Base-by-base conservation (phyloP, 2,329 filamentous ascomycete genomes). In the Colletotrichum incanum region DNA sequence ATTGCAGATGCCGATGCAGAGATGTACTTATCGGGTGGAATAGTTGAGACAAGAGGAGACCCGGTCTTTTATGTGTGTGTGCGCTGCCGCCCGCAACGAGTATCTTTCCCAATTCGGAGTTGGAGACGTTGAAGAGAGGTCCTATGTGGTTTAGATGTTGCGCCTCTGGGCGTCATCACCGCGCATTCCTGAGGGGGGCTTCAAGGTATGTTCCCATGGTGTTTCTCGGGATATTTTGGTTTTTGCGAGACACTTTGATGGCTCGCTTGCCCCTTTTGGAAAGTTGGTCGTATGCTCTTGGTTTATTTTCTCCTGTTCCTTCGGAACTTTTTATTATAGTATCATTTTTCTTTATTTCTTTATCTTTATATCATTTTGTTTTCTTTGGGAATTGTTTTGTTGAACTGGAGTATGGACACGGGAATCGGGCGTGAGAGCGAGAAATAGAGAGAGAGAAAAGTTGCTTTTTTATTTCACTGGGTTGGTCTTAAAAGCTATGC, bases 81-180 rank as follows among this genome's bases (percentile, higher is more conserved):
- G 52, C 31, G 28, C 20, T 55, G 31, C 37, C 18, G 49, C 26
- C 11, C 26, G 28, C 52, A 9, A n/a, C 52, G 52, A 34, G 11
- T 6, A 7, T 9, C 31, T 69, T 65, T 65, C 67, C 67, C 43
- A 34, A 69, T 69, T 59, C 16, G 7, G 61, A 55, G 28, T 18
- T 14, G 31, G 52, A 16, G 11, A 23, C 31, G 18, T 55, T 55
- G 52, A n/a, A n/a, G 52, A 37, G 52, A 14, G 26, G 49, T 26
- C 23, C 14, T 37, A 8, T 12, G 20, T 20, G 8, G 45, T 26
- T 58, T 26, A 31, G 7, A 11, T 39, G 20, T 55, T 45, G 39
- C 14, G 20, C 18, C 28, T 52, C 52, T 52, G 54, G 67, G 37
- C 41, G 34, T 59, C 62, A 61, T 71, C 62, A 47, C 65, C 23